Evolutionary conservation across 441 rosid species (phyloP).

Genomic region (Croton laevigatus): DNA sequence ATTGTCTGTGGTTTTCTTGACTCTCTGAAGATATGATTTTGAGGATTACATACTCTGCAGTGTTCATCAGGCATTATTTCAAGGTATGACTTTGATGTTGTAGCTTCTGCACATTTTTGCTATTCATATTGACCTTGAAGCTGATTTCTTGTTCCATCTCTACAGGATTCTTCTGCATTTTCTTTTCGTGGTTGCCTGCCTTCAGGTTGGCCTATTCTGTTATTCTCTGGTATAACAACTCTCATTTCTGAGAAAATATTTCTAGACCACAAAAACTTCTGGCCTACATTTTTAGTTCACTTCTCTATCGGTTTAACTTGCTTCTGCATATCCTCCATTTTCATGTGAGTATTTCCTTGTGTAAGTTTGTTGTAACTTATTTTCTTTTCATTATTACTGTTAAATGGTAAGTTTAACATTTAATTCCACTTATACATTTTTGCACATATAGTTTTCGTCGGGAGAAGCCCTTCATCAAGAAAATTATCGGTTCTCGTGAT

Average conservation of each 20-base stretch:
- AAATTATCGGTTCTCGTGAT: slow-evolving; percentile 56
- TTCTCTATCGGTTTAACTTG: slow-evolving; percentile 59
- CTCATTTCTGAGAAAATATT: slow-evolving; percentile 60
- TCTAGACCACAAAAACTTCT: slow-evolving; percentile 60
- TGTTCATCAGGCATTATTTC: slow-evolving; percentile 68
- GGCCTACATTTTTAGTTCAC: slow-evolving; percentile 65
- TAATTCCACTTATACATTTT: slow-evolving; percentile 5
- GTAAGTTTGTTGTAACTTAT: slow-evolving; percentile 4
- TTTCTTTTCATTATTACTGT: background rate
- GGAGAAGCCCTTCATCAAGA: slow-evolving; percentile 67
- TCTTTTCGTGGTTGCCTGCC: slow-evolving; percentile 65
- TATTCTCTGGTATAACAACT: slow-evolving; percentile 54
- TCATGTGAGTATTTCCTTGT: slow-evolving; percentile 54
- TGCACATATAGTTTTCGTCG: slow-evolving; percentile 50
- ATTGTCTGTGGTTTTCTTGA: slow-evolving; percentile 41
- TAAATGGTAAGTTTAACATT: background rate
- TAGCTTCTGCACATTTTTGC: slow-evolving; percentile 14
- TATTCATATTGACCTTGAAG: slow-evolving; percentile 12
- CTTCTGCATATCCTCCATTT: slow-evolving; percentile 59
- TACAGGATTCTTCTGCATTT: slow-evolving; percentile 60
- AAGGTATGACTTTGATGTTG: slow-evolving; percentile 41
- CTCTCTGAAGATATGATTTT: slow-evolving; percentile 63
- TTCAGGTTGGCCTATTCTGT: slow-evolving; percentile 60
- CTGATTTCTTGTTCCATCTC: slow-evolving; percentile 7
- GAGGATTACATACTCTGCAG: slow-evolving; percentile 70